A percentile compares a stretch with the other conserved stretches of the same genome.
Conservation (phyloP, 495 filamentous ascomycete genomes). For the Acidomyces sp. region DNA sequence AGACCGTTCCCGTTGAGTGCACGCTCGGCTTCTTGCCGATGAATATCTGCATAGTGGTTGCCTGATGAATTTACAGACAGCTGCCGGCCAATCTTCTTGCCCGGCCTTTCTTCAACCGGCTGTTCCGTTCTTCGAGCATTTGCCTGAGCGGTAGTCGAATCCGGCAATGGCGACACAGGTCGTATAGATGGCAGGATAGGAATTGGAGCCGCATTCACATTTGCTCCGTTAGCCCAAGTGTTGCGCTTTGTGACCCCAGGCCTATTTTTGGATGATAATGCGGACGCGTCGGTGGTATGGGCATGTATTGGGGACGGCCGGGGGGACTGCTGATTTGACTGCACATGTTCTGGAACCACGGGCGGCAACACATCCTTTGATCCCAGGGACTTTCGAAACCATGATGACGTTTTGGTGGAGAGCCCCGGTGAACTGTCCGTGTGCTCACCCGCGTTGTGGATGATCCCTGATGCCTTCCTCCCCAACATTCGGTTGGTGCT, state of each 20-base stretch:
- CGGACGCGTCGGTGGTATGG: slow-evolving; percentile 31
- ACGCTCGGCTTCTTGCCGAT: slow-evolving; percentile 81
- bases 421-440: slow-evolving; percentile 54
- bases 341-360: slow-evolving; percentile 35
- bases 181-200: slow-evolving; percentile 93
- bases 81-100: slow-evolving; percentile 92
- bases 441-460: slow-evolving; percentile 53
- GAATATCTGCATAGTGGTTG: slow-evolving; percentile 76
- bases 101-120: slow-evolving; percentile 53
- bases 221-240: slow-evolving; percentile 66
- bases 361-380: slow-evolving; percentile 46
- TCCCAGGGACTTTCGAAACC: slow-evolving; percentile 91
- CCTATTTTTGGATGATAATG: slow-evolving; percentile 39
- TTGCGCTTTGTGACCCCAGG: slow-evolving; percentile 58
- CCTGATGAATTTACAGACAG: slow-evolving; percentile 88
- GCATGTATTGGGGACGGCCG: slow-evolving; percentile 47
- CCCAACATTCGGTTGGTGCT: slow-evolving; percentile 71
- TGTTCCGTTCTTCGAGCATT: slow-evolving; percentile 37
- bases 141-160: slow-evolving; percentile 83
- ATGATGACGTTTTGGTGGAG: slow-evolving; percentile 67
- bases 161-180: slow-evolving; percentile 85
- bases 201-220: slow-evolving; percentile 81
- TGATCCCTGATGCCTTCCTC: slow-evolving; percentile 79
- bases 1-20: slow-evolving; percentile 63
- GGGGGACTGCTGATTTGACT: slow-evolving; percentile 22